A percentile compares a stretch with the other conserved stretches of the same genome.
Conservation (phyloP, 495 filamentous ascomycete species). For the Annulohypoxylon bovei region DNA sequence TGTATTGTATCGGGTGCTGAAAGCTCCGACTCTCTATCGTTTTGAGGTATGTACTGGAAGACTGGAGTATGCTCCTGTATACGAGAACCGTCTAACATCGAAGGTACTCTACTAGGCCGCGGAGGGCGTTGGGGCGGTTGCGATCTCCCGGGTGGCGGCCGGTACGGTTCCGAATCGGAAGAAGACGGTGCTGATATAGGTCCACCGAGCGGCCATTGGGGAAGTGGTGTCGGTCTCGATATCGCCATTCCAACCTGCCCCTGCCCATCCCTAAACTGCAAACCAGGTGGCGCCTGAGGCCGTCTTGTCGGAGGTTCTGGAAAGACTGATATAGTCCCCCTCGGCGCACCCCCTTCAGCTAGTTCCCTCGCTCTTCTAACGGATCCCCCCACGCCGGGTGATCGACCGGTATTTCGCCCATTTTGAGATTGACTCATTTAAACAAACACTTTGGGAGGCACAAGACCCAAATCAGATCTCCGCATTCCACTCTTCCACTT, state of each 20-base stretch:
- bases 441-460: conserved; percentile 35
- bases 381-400: conserved; percentile 51
- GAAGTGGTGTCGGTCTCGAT: conserved; percentile 61
- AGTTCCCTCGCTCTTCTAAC: conserved; percentile 59
- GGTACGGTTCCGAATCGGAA: conserved; percentile 53
- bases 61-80: conserved; percentile 60
- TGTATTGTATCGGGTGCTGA: conserved; percentile 53
- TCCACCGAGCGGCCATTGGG: conserved; percentile 65
- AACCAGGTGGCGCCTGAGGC: conserved; percentile 48
- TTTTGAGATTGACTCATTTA: conserved; percentile 62
- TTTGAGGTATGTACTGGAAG: conserved; percentile 62
- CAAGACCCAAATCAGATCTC: conserved; percentile 33
- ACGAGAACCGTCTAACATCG: conserved; percentile 60
- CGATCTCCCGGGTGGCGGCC: conserved; percentile 61
- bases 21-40: conserved; percentile 41
- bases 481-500: conserved; percentile 43
- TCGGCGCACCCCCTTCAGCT: conserved; percentile 45
- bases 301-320: conserved; percentile 43
- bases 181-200: conserved; percentile 53
- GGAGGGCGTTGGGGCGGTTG: conserved; percentile 74
- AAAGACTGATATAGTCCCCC: conserved; percentile 35
- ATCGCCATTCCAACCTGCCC: conserved; percentile 60
- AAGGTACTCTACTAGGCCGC: conserved; percentile 68
- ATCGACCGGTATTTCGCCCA: conserved; percentile 58
- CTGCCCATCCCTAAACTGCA: conserved; percentile 54